Evolutionary conservation across 768 basidiomycete species (phyloP).

Genomic region (Phaeolepiota aurea): DNA sequence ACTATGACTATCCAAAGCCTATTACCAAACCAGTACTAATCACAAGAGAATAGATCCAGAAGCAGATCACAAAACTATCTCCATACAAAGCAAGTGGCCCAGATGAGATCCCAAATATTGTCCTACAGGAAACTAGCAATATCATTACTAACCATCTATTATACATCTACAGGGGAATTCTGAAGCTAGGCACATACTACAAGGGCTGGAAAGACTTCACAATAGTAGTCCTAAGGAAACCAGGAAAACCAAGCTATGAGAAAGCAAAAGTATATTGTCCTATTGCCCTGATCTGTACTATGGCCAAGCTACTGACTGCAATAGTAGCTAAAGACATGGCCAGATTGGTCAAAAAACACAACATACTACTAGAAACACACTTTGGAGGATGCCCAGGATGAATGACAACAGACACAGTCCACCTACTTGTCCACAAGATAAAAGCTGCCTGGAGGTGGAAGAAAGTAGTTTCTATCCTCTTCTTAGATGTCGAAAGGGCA

Average conservation of each 20-base stretch:
- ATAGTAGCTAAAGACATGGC: conserved; percentile 13
- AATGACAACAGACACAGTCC: conserved; percentile 20
- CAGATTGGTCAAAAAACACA: conserved; percentile 3
- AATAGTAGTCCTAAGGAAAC: conserved; percentile 24
- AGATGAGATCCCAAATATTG: conserved; percentile 16
- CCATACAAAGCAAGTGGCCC: conserved; percentile 21
- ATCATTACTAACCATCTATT: conserved; percentile 17
- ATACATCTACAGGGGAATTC: conserved; percentile 20
- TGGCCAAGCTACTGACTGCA: conserved; percentile 11
- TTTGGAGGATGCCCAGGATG: conserved; percentile 17
- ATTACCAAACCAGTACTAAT: not conserved
- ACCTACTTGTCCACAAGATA: conserved; percentile 18
- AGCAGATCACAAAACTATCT: conserved; percentile 15
- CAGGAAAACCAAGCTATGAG: conserved; percentile 23
- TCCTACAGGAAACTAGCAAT: conserved; percentile 14
- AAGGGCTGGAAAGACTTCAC: conserved; percentile 6
- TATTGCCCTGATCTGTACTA: conserved; percentile 18
- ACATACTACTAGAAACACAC: conserved; percentile 15
- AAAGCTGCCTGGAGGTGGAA: conserved; percentile 25
- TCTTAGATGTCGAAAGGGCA: conserved; percentile 28
- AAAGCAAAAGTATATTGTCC: conserved; percentile 22
- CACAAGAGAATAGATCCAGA: not conserved
- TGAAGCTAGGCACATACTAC: conserved; percentile 15
- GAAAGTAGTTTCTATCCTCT: conserved; percentile 19
- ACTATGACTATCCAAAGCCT: not conserved